phyloP scores from a whole-genome alignment of 2,329 filamentous ascomycete genomes.

The Cladophialophora psammophila region DNA sequence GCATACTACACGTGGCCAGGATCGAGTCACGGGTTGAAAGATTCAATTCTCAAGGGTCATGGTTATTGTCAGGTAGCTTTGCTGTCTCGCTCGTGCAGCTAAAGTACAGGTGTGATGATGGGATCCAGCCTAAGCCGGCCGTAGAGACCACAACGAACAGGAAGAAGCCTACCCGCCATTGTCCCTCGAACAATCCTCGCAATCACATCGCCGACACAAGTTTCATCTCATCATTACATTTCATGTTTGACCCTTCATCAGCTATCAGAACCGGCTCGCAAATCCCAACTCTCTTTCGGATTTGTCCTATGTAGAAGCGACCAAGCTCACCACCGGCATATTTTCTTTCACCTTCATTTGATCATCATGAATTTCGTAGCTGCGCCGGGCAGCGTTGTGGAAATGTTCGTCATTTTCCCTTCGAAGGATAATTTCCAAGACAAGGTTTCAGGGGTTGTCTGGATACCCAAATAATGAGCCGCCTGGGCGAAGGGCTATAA shows the following conservation, averaged over 20 bases:
- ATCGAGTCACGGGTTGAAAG: background rate
- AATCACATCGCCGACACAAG: constrained; percentile 7
- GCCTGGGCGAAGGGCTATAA: constrained; percentile 29
- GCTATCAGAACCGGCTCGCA: constrained; percentile 14
- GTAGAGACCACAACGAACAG: constrained; percentile 1
- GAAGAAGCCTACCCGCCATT: background rate
- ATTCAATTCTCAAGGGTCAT: background rate
- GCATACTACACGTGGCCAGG: too few species aligned
- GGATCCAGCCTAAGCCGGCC: constrained; percentile 1
- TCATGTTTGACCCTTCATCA: constrained; percentile 13
- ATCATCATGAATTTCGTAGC: constrained; percentile 23
- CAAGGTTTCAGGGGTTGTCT: constrained; percentile 27
- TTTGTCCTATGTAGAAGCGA: constrained; percentile 13
- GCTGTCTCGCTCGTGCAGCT: background rate
- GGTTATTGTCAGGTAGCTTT: background rate
- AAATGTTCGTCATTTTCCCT: constrained; percentile 12
- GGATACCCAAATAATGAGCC: constrained; percentile 32
- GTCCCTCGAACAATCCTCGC: constrained; percentile 9
- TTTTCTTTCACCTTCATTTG: constrained; percentile 15
- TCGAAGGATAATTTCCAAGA: constrained; percentile 33
- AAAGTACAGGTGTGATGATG: constrained; percentile 3
- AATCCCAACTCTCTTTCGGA: constrained; percentile 4
- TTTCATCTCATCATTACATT: constrained; percentile 10
- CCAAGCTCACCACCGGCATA: constrained; percentile 5
- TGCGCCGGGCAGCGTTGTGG: constrained; percentile 25